Conservation (phyloP, 441 rosid genomes). For the Corymbia calophylla region DNA sequence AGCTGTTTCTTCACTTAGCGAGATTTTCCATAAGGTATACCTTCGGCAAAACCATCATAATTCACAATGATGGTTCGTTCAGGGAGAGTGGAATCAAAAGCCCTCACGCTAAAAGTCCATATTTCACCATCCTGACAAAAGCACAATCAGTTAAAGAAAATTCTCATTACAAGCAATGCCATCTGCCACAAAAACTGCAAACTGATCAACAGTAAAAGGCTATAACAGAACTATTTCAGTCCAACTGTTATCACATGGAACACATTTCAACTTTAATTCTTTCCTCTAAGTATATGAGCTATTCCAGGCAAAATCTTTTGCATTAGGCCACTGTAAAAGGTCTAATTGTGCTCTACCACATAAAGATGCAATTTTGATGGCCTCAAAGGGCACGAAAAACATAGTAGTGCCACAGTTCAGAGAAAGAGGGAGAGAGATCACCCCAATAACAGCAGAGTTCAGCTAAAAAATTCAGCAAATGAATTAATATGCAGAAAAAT, state of each 20-base stretch:
- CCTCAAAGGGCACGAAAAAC: not conserved
- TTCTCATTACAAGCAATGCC: not conserved
- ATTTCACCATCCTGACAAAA: constrained; percentile 81
- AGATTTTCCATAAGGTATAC: constrained; percentile 11
- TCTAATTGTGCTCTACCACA: not conserved
- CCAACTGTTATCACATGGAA: not conserved
- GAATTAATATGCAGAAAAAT: not conserved
- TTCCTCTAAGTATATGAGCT: not conserved
- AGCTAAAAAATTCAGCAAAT: not conserved
- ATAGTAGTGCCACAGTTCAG: not conserved
- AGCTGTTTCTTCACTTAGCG: not conserved
- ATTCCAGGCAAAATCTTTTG: not conserved
- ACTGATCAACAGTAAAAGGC: not conserved
- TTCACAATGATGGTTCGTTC: constrained; percentile 77
- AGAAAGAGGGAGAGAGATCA: not conserved
- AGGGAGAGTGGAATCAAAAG: constrained; percentile 62
- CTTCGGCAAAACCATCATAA: constrained; percentile 97
- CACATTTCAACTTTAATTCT: not conserved
- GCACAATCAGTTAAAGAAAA: not conserved
- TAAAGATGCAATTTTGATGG: not conserved
- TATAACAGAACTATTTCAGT: not conserved
- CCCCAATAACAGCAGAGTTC: not conserved
- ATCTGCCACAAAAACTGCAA: not conserved
- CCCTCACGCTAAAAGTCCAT: constrained; percentile 93
- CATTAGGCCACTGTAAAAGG: not conserved